Conservation (phyloP, 805 yeast genomes). For the Diddensiella santjacobensis region DNA sequence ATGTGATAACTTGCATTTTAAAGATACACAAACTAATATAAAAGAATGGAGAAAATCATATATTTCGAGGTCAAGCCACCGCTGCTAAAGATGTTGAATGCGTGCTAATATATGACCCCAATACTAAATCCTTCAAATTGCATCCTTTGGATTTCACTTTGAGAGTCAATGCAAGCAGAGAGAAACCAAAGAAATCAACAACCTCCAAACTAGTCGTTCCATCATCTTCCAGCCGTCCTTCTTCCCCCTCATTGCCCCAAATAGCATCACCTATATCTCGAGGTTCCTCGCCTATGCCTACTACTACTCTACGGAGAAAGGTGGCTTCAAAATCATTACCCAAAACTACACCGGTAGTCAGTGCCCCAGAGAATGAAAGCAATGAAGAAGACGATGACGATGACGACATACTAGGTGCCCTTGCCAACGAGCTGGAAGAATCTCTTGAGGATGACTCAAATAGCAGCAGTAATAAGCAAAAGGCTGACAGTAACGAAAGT, state of each 20-base stretch:
- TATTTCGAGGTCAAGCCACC: constrained; percentile 28
- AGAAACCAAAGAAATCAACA: constrained; percentile 14
- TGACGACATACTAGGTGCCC: constrained; percentile 29
- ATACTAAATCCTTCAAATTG: constrained; percentile 29
- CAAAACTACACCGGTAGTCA: not conserved
- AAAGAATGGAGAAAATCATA: constrained; percentile 12
- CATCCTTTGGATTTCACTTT: constrained; percentile 23
- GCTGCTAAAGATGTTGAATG: constrained; percentile 47
- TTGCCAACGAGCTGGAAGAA: constrained; percentile 32
- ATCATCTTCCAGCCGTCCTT: not conserved
- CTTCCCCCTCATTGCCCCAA: not conserved
- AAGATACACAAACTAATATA: not conserved
- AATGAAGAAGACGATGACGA: constrained; percentile 28
- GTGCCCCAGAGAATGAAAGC: constrained; percentile 1
- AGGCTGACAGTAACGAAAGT: constrained; percentile 14
- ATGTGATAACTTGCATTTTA: no score
- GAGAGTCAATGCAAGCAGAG: constrained; percentile 22
- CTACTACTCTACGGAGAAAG: not conserved
- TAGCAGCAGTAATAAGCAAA: not conserved
- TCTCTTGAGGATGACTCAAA: constrained; percentile 23
- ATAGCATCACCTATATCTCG: not conserved
- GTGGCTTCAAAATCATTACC: constrained; percentile 17
- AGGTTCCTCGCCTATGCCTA: not conserved
- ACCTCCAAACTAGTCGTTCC: not conserved
- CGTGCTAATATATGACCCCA: constrained; percentile 76